phyloP scores from a whole-genome alignment of 805 yeast genomes.

The Candida odintsovae region DNA sequence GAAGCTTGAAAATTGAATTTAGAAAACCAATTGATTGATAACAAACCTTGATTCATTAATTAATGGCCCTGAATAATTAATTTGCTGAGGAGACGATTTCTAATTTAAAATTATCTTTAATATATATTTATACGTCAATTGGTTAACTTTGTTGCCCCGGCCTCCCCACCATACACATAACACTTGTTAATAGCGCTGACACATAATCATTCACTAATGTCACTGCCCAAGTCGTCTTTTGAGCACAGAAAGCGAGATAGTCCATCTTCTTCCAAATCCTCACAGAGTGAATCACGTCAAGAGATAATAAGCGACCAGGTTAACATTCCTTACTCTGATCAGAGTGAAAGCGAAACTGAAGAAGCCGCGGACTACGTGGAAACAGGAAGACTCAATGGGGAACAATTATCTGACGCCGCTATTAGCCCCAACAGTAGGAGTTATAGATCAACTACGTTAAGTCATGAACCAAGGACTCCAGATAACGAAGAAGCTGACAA shows the following conservation, averaged over 20 bases:
- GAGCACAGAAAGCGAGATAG: not conserved
- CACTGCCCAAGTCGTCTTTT: not conserved
- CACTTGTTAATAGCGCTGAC: too few relatives aligned
- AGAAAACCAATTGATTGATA: too few relatives aligned
- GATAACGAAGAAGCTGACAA: not conserved
- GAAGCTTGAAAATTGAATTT: too few relatives aligned
- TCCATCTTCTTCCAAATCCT: not conserved
- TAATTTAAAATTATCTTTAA: too few relatives aligned
- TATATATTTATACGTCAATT: too few relatives aligned
- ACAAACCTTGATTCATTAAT: too few relatives aligned
- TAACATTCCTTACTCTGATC: conserved; percentile 6
- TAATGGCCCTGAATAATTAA: too few relatives aligned
- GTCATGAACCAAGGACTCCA: conserved; percentile 2
- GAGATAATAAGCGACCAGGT: not conserved
- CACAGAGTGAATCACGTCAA: not conserved
- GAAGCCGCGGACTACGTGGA: not conserved
- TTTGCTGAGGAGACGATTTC: too few relatives aligned
- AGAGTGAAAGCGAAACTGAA: not conserved
- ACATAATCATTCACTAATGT: too few relatives aligned
- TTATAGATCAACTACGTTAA: not conserved
- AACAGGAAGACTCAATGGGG: not conserved
- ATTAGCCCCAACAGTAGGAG: not conserved
- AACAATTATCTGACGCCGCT: not conserved
- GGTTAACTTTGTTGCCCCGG: too few relatives aligned
- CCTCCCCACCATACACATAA: too few relatives aligned